Base-by-base conservation (phyloP, 768 basidiomycete genomes). In the Mycena amicta region DNA sequence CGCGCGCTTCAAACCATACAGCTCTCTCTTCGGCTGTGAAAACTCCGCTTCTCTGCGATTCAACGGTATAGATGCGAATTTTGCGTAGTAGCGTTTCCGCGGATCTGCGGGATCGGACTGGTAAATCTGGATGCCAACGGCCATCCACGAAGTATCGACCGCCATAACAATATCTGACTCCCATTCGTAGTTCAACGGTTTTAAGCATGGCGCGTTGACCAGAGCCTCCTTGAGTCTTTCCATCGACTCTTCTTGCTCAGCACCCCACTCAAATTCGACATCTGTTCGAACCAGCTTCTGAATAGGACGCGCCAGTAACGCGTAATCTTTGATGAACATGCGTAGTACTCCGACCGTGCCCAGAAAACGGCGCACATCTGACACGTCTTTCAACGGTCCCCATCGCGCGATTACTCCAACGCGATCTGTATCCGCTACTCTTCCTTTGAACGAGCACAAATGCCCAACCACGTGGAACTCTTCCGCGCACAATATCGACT, bases 401-500 rank as follows among this genome's bases (percentile, higher is more conserved):
- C 68, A 71, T 20, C 62, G 50, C 13, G 18, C 8, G 16, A 76
- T 67, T 13, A 71, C 72, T 1, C 61, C 60, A 0, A 74, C 67
- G 2, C 68, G 62, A 0, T 31, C 22, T 0, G 68, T 53, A n/a
- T 76, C 69, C 0, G 74, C 69, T 0, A 71, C 18, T 0, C 67
- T 49, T 0, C 79, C 76, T 26, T 77, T 64, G 26, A 68, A 71
- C 0, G 72, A 76, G 47, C 75, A 77, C 0, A 56, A 54, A 27
- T 79, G 73, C 0, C 77, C 75, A 0, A 81, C 49, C 1, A 78
- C 67, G 0, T 57, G 54, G 0, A 69, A 56, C 49, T 80, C 75
- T 0, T 77, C 78, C 4, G 75, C 67, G 0, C 64, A 61, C 3
- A 75, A 55, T 0, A 68, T n/a, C 0, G 68, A 60, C 28, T 75